These are phyloP conservation scores for Solanum phureja DNA, from an alignment of 257 asterid species.

Conservation along the genomic window DNA sequence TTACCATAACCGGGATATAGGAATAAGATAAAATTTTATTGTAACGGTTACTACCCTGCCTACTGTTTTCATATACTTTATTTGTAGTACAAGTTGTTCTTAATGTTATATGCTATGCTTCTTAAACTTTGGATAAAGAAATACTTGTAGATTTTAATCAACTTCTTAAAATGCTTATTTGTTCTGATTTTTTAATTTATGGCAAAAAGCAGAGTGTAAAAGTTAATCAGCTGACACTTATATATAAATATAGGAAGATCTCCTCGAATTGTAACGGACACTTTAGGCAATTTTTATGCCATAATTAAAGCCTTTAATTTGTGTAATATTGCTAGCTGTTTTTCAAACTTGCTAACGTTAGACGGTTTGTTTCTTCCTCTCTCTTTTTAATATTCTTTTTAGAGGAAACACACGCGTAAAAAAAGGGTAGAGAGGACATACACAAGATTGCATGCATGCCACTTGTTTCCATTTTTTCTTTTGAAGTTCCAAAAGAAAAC, in stretches of 20 bases:
- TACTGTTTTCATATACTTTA: not conserved
- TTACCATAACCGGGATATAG: not conserved
- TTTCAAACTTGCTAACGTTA: not conserved
- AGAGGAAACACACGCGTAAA: not conserved
- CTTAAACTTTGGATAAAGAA: not conserved
- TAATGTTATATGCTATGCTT: not conserved
- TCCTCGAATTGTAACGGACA: not conserved
- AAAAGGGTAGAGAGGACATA: not conserved
- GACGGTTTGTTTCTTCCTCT: not conserved
- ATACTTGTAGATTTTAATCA: not conserved
- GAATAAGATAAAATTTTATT: not conserved
- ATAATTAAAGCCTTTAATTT: not conserved
- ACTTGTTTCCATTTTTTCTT: slow-evolving; percentile 17
- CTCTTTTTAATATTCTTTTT: not conserved
- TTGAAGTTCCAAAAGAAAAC: not conserved
- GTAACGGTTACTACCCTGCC: not conserved
- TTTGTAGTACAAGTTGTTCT: not conserved
- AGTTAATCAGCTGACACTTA: not conserved
- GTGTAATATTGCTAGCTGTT: not conserved
- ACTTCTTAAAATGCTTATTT: not conserved
- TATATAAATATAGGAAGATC: not conserved
- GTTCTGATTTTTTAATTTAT: too few relatives aligned
- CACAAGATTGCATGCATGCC: slow-evolving; percentile 46
- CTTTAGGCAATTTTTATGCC: not conserved
- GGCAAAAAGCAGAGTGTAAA: too few relatives aligned